Evolutionary conservation across 176 grass and related monocot genomes (phyloP).

Genomic region (Dendrocalamus sinicus): DNA sequence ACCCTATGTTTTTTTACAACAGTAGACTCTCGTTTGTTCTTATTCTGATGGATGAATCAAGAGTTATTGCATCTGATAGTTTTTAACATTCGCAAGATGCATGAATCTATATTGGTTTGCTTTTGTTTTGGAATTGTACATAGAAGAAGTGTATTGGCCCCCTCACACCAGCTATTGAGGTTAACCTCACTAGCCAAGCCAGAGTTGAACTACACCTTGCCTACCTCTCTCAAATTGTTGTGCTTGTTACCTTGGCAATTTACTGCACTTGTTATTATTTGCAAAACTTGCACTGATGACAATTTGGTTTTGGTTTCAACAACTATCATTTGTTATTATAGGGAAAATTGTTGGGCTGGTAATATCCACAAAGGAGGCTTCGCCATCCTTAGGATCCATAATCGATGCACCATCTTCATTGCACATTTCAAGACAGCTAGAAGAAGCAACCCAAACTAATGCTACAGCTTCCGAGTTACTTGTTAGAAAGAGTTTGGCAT

Average conservation of each 20-base stretch:
- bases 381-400: conserved; percentile 54
- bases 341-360: conserved; percentile 81
- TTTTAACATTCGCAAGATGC: neutral
- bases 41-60: neutral
- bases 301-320: neutral
- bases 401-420: conserved; percentile 66
- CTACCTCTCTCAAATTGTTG: neutral
- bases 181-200: neutral
- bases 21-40: neutral
- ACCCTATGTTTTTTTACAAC: neutral
- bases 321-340: conserved; percentile 37
- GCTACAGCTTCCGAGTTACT: conserved; percentile 47
- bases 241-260: neutral
- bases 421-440: conserved; percentile 68
- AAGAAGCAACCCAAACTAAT: conserved; percentile 60
- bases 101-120: neutral
- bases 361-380: conserved; percentile 58
- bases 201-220: neutral
- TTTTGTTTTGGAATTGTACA: conserved; percentile 17
- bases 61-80: neutral
- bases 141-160: too few species aligned
- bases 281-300: neutral
- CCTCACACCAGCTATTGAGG: neutral
- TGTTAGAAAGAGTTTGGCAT: conserved; percentile 78
- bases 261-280: conserved; percentile 23